Conservation (phyloP, 1,139 yeast species). For the Pichia sp. region DNA sequence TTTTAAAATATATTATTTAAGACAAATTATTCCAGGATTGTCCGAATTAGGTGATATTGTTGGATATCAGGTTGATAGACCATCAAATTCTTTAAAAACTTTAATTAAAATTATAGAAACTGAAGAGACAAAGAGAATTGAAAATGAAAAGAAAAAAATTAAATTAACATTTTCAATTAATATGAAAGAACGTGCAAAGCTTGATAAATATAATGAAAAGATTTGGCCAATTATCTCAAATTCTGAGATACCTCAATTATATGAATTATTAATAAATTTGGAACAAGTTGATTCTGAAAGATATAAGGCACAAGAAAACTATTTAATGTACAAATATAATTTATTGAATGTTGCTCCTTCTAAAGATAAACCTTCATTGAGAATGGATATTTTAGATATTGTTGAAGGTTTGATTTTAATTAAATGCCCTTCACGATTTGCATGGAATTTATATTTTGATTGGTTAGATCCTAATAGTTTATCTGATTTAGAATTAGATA, state of each 20-base stretch:
- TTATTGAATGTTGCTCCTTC: conserved; percentile 43
- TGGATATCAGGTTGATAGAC: conserved; percentile 46
- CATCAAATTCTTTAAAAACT: conserved; percentile 43
- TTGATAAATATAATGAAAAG: conserved; percentile 32
- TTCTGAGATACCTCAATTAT: conserved; percentile 49
- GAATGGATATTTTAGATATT: conserved; percentile 45
- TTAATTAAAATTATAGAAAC: conserved; percentile 43
- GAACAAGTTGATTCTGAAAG: conserved; percentile 60
- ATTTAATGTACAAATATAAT: conserved; percentile 51
- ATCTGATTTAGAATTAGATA: conserved; percentile 42
- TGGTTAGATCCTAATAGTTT: conserved; percentile 58
- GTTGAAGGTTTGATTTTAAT: conserved; percentile 72
- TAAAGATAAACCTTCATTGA: conserved; percentile 35
- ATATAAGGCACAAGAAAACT: conserved; percentile 55
- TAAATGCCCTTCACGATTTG: conserved; percentile 50
- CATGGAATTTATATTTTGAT: conserved; percentile 76
- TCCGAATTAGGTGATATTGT: conserved; percentile 50
- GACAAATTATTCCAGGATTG: conserved; percentile 54
- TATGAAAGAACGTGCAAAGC: conserved; percentile 30
- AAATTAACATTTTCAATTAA: conserved; percentile 38
- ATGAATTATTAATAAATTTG: conserved; percentile 50
- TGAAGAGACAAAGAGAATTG: conserved; percentile 37
- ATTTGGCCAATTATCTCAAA: conserved; percentile 46
- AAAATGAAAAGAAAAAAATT: conserved; percentile 31
- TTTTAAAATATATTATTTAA: conserved; percentile 40